Conservation (phyloP, 75 land plant genomes). For the Selaginella tamariscina region DNA sequence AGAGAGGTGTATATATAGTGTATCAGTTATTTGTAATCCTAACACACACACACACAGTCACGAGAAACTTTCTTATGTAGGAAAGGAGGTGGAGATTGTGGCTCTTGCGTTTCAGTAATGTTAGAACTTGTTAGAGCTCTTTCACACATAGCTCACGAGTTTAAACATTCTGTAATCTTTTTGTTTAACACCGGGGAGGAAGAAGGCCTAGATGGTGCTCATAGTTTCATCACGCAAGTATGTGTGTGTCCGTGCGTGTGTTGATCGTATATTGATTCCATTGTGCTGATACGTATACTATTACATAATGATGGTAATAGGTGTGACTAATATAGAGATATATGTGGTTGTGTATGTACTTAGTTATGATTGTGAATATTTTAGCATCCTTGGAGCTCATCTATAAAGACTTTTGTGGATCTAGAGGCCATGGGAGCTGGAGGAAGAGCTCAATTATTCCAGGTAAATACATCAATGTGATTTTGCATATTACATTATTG, state of each 20-base stretch:
- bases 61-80: constrained; percentile 35
- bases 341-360: too few relatives aligned
- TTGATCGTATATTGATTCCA: background rate
- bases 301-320: too few relatives aligned
- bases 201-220: constrained; percentile 93
- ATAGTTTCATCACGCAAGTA: constrained; percentile 98
- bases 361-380: constrained; percentile 6
- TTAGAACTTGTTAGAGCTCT: constrained; percentile 81
- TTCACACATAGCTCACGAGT: constrained; percentile 95
- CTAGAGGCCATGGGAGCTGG: constrained; percentile 95
- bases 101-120: constrained; percentile 94
- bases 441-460: constrained; percentile 73
- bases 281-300: background rate
- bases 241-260: background rate
- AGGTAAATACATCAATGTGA: too few relatives aligned
- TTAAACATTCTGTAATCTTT: constrained; percentile 70
- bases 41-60: too few relatives aligned
- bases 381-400: constrained; percentile 86
- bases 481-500: too few relatives aligned
- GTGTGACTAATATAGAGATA: too few relatives aligned
- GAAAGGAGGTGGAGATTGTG: constrained; percentile 93
- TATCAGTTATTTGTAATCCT: too few relatives aligned
- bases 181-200: constrained; percentile 95
- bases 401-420: constrained; percentile 58
- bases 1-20: too few relatives aligned